Base-by-base conservation (phyloP, 2,329 filamentous ascomycete genomes). In the Phialophora chinensis region DNA sequence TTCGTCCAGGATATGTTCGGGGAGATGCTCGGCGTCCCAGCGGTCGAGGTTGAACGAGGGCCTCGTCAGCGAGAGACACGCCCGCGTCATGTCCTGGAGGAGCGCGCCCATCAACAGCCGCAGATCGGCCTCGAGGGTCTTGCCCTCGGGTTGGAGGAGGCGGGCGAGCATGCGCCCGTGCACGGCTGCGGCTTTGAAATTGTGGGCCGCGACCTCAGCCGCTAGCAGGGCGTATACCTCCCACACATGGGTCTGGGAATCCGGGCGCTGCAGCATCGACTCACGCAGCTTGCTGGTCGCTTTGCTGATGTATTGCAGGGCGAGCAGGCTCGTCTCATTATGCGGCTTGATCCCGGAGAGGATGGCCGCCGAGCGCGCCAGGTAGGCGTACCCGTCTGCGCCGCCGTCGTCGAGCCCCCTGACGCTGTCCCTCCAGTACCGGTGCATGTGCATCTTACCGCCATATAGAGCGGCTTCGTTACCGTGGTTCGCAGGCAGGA, bases 141-240 rank as follows among this genome's bases (percentile, higher is more conserved):
- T 17, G 6, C 35, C 47, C 14, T 53, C 55, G 20, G 62, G 62
- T 50, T 68, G 57, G 17, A 68, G 53, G 4, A 68, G 38, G 8
- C 52, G 50, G 23, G 38, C n/a, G 29, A 68, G 55, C 38, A 64
- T 60, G 35, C 23, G 33, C 27, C 58, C 58, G 25, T 68, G 66
- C 10, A 68, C 54, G 0, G 33, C 38, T n/a, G 66, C 66, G 17
- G 58, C 57, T 23, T 47, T 14, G 20, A 68, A 66, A 23, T 66
- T 64, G 10, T 54, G 56, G 0, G 57, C 59, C 14, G 57, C 57
- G 38, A 65, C 57, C 53, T 68, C 66, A 31, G 61, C 62, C 10
- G 63, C 35, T 42, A 65, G 62, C 8, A 68, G 66, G 12, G 62
- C 57, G 35, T 68, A 68, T 2, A 65, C 56, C n/a, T 47, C 47